Conservation (phyloP, 441 rosid species). For the Francoa sonchifolia region DNA sequence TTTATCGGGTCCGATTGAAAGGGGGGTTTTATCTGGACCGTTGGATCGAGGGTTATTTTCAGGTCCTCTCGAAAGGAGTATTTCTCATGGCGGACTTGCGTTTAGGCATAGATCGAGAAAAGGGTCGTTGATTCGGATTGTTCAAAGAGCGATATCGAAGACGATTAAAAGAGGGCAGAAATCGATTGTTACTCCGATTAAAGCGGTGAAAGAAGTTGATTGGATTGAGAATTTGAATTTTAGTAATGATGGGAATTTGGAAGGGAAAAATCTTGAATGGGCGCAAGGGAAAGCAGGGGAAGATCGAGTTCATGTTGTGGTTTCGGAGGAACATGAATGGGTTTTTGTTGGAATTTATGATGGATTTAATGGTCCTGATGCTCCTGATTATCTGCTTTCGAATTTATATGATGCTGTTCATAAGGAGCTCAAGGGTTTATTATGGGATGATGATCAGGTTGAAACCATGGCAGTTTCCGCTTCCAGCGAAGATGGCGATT, state of each 20-base stretch:
- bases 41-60: slow-evolving; percentile 12
- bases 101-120: neutral
- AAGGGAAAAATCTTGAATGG: neutral
- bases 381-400: slow-evolving; percentile 1
- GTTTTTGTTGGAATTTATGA: slow-evolving; percentile 1
- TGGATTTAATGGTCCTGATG: no score
- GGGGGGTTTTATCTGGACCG: slow-evolving; percentile 25
- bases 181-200: neutral
- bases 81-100: neutral
- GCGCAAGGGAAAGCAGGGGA: slow-evolving; percentile 1
- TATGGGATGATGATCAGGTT: slow-evolving; percentile 16
- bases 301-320: slow-evolving; percentile 6
- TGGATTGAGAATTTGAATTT: neutral
- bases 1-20: neutral
- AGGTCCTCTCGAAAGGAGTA: slow-evolving; percentile 9
- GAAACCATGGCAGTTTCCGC: slow-evolving; percentile 18
- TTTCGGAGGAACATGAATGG: slow-evolving; percentile 5
- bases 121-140: slow-evolving; percentile 2
- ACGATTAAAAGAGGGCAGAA: neutral
- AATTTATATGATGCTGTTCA: neutral
- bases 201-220: neutral
- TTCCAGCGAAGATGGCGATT: no score
- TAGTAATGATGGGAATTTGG: neutral
- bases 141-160: neutral
- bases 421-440: slow-evolving; percentile 2